Evolutionary conservation across 2,329 filamentous ascomycete genomes (phyloP), one percentile per base, ranked within the genome.

Genomic region (Colletotrichum higginsianum): DNA sequence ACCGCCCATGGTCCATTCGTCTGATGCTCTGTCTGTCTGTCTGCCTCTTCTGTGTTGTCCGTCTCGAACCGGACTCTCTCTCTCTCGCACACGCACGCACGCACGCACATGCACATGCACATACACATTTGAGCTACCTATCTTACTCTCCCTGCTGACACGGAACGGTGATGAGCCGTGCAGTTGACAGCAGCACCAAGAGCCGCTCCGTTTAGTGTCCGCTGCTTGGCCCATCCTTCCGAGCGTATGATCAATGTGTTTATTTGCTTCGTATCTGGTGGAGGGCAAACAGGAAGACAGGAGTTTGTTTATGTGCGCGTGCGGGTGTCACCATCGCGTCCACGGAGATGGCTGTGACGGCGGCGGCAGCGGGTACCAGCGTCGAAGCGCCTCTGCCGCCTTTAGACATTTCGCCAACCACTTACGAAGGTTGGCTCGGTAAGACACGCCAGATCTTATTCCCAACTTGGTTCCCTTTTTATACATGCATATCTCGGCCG

Each of bases 321-420:
- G 30, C 30, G 30, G 8, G 30, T n/a, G 9, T 18, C 7, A 46
- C 16, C 8, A n/a, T 18, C 3, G 9, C 44, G 30, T 8, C 30
- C 16, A 56, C 26, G n/a, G 52, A 56, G 52, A 13, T 18, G 35
- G 16, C 2, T 13, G 53, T 18, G 30, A 30, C 53, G 52, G 16
- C 30, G 56, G 11, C 57, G 44, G 44, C 57, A 26, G 18, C 44
- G 44, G n/a, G 8, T 38, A 11, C 35, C 35, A 11, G 8, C 35
- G 9, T 38, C 35, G 35, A 38, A 38, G 9, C 44, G 58, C 58
- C 58, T 61, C 58, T 50, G 46, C 60, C 58, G 58, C 30, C 50
- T 30, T 50, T 61, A 13, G 46, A 21, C 44, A 49, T 49, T 49
- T 11, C 44, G 9, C 16, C 6, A n/a, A 35, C 26, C 3, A 35